These are phyloP conservation scores for Piper longum DNA, from an alignment of 164 flowering plant genomes.

Conservation along the genomic window DNA sequence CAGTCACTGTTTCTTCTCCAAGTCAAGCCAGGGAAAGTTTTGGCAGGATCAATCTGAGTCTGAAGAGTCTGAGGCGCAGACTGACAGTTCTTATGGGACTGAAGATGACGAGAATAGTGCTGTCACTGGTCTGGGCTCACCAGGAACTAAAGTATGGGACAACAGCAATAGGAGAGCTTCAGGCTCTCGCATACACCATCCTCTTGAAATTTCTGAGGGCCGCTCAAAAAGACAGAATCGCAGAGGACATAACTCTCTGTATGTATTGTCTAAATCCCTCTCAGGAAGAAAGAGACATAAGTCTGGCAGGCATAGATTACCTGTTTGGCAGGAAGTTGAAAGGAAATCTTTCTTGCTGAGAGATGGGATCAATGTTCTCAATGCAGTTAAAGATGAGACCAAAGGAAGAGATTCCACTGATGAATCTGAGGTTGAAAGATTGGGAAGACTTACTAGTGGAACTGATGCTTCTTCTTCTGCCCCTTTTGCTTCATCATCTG, in stretches of 20 bases:
- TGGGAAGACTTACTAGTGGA: constrained; percentile 60
- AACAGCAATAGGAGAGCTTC: constrained; percentile 50
- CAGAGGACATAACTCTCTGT: constrained; percentile 31
- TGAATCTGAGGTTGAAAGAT: constrained; percentile 56
- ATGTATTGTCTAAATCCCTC: constrained; percentile 25
- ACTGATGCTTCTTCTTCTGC: constrained; percentile 66
- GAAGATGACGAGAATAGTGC: constrained; percentile 62
- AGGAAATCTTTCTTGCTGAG: constrained; percentile 73
- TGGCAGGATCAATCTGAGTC: constrained; percentile 17
- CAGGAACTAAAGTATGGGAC: constrained; percentile 94
- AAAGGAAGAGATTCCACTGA: constrained; percentile 58
- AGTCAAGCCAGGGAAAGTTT: constrained; percentile 25
- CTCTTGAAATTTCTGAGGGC: constrained; percentile 67
- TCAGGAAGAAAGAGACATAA: constrained; percentile 56
- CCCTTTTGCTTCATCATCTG: constrained; percentile 25
- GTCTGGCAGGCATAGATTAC: constrained; percentile 30
- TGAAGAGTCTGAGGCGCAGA: constrained; percentile 42
- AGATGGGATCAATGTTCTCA: constrained; percentile 72
- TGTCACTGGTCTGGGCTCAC: constrained; percentile 85
- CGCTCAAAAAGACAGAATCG: constrained; percentile 27
- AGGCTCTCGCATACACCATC: constrained; percentile 67
- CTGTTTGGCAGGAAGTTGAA: constrained; percentile 79
- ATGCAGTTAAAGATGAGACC: constrained; percentile 23
- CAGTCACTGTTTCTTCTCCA: constrained; percentile 7
- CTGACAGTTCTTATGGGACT: constrained; percentile 42